Conservation (phyloP, 257 asterid genomes). For the Haberlea rhodopensis region DNA sequence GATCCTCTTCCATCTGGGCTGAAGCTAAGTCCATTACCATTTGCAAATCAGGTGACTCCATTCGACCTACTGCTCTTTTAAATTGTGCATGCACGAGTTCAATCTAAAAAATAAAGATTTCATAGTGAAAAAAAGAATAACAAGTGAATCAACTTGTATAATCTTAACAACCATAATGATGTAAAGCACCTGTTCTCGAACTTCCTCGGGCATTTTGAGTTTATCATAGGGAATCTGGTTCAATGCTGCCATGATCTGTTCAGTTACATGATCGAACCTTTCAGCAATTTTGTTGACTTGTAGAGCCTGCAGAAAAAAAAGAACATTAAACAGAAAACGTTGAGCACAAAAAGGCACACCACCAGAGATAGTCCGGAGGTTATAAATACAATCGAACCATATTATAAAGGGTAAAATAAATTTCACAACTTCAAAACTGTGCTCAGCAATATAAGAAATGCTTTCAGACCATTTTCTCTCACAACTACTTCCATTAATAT, state of each 20-base stretch:
- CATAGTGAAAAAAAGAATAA: conserved; percentile 14
- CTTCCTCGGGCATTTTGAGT: conserved; percentile 81
- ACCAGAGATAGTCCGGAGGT: not conserved
- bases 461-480: not conserved
- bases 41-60: conserved; percentile 81
- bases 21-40: conserved; percentile 72
- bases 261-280: conserved; percentile 59
- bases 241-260: conserved; percentile 75
- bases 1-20: conserved; percentile 72
- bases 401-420: not conserved
- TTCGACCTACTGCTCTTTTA: conserved; percentile 65
- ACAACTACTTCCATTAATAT: not conserved
- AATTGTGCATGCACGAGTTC: conserved; percentile 91
- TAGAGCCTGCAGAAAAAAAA: conserved; percentile 59
- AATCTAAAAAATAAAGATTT: conserved; percentile 44
- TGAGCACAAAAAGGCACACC: not conserved
- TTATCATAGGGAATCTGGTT: conserved; percentile 60
- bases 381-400: not conserved
- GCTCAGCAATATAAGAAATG: not conserved
- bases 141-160: not conserved
- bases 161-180: not conserved
- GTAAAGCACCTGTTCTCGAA: conserved; percentile 77
- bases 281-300: conserved; percentile 59
- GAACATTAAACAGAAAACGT: not conserved
- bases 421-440: not conserved